Percentiles rank a stretch among this genome's conserved stretches.
Conservation (phyloP, 192 early-diverging fungal genomes). For the Phlyctochytrium planicorne region DNA sequence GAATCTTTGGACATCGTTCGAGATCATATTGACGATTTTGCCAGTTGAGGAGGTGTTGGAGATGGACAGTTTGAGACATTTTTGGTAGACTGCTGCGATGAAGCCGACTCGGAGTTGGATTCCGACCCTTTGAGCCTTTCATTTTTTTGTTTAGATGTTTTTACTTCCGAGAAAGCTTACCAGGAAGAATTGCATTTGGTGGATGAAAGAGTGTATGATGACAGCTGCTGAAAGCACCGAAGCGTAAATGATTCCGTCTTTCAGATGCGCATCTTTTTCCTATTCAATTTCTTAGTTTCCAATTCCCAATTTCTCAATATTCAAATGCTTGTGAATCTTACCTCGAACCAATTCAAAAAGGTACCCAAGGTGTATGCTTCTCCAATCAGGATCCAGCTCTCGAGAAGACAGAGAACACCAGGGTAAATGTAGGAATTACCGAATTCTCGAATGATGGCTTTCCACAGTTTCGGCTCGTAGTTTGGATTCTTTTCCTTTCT, state of each 20-base stretch:
- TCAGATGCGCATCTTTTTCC: too few species aligned
- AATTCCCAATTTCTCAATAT: too few species aligned
- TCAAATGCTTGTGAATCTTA: not conserved
- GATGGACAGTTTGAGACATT: constrained; percentile 28
- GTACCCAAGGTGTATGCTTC: constrained; percentile 34
- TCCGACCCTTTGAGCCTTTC: constrained; percentile 37
- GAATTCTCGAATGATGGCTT: constrained; percentile 31
- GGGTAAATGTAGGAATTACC: constrained; percentile 15
- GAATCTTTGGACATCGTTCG: constrained; percentile 38
- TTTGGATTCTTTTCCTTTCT: not conserved
- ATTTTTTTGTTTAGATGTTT: too few species aligned
- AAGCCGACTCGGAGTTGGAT: constrained; percentile 48
- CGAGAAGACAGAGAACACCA: constrained; percentile 33
- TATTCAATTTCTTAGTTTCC: too few species aligned
- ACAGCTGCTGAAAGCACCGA: constrained; percentile 20
- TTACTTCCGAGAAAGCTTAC: too few species aligned
- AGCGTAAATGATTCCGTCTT: constrained; percentile 31
- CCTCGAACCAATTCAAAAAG: constrained; percentile 48
- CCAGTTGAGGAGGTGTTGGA: constrained; percentile 34
- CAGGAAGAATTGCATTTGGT: constrained; percentile 35
- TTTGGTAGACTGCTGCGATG: constrained; percentile 38
- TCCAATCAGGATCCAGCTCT: constrained; percentile 35
- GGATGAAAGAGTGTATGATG: constrained; percentile 26
- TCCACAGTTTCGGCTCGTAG: constrained; percentile 23
- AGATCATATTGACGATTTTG: constrained; percentile 33